phyloP scores from a whole-genome alignment of 768 basidiomycete genomes.

The Asterophora lycoperdoides region DNA sequence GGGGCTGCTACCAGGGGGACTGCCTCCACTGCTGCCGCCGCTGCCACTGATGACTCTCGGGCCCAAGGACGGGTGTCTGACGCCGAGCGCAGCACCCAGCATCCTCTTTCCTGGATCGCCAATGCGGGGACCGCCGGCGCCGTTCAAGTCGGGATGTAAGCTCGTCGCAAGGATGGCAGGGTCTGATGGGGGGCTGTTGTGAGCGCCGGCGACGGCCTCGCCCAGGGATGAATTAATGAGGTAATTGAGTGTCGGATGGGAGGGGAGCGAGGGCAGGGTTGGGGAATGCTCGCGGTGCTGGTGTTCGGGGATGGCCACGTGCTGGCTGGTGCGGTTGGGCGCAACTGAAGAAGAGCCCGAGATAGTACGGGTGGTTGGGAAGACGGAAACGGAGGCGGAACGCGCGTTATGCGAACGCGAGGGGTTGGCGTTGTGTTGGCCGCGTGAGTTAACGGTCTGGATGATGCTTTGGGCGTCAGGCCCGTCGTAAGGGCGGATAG shows the following conservation, averaged over 20 bases:
- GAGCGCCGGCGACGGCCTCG: slow-evolving; percentile 43
- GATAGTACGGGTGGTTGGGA: slow-evolving; percentile 48
- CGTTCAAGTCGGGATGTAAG: slow-evolving; percentile 38
- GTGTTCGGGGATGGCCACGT: slow-evolving; percentile 54
- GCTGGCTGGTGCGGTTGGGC: slow-evolving; percentile 34
- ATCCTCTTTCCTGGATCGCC: slow-evolving; percentile 88
- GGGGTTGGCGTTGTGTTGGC: slow-evolving; percentile 54
- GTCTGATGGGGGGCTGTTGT: slow-evolving; percentile 45
- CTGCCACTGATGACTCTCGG: slow-evolving; percentile 49
- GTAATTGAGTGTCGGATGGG: slow-evolving; percentile 80
- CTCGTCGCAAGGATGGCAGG: slow-evolving; percentile 66
- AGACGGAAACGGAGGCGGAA: slow-evolving; percentile 60
- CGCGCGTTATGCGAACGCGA: slow-evolving; percentile 72
- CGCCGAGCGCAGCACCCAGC: slow-evolving; percentile 81
- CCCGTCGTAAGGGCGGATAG: slow-evolving; percentile 90
- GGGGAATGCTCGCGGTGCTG: slow-evolving; percentile 70
- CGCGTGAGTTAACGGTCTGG: slow-evolving; percentile 75
- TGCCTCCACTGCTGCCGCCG: slow-evolving; percentile 29
- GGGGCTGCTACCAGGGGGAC: slow-evolving; percentile 34
- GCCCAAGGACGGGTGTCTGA: slow-evolving; percentile 72
- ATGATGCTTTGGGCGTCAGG: slow-evolving; percentile 87
- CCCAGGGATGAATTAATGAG: slow-evolving; percentile 74
- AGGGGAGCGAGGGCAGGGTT: slow-evolving; percentile 74
- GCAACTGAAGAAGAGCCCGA: slow-evolving; percentile 37
- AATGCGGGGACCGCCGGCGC: slow-evolving; percentile 65